Evolutionary conservation across 2,329 filamentous ascomycete genomes (phyloP).

Genomic region (Epichloe sibirici): DNA sequence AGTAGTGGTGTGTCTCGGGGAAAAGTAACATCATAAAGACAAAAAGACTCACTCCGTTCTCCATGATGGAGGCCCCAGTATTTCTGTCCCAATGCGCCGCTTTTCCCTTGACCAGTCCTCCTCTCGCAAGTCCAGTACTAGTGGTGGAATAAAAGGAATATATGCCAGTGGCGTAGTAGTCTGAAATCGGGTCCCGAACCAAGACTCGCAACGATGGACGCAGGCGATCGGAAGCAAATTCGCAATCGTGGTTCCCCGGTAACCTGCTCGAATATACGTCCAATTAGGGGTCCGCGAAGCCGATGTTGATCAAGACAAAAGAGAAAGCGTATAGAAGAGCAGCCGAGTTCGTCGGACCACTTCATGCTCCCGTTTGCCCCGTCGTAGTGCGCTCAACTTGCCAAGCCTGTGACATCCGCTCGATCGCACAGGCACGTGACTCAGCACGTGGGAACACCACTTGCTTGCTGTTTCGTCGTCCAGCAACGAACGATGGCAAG

Average conservation of each 20-base stretch:
- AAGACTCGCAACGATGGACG: neutral
- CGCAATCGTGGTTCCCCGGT: neutral
- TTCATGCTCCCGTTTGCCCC: neutral
- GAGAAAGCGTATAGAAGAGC: neutral
- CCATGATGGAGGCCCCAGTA: conserved; percentile 9
- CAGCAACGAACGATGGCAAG: neutral
- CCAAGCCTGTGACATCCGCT: neutral
- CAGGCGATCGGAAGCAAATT: too few relatives aligned
- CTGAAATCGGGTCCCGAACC: neutral
- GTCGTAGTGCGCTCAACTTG: neutral
- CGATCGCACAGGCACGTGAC: neutral
- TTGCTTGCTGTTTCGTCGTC: neutral
- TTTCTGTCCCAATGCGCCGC: neutral
- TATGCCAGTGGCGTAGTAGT: too few relatives aligned
- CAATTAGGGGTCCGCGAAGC: neutral
- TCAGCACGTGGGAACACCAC: neutral
- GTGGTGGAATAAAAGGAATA: too few relatives aligned
- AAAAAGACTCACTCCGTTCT: conserved; percentile 10
- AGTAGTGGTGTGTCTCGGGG: neutral
- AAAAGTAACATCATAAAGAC: neutral
- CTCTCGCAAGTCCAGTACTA: neutral
- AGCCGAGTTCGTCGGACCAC: neutral
- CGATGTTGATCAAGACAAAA: neutral
- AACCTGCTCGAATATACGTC: neutral
- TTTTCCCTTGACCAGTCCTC: neutral